phyloP scores from a whole-genome alignment of 257 asterid species.

The Petunia axillaris region DNA sequence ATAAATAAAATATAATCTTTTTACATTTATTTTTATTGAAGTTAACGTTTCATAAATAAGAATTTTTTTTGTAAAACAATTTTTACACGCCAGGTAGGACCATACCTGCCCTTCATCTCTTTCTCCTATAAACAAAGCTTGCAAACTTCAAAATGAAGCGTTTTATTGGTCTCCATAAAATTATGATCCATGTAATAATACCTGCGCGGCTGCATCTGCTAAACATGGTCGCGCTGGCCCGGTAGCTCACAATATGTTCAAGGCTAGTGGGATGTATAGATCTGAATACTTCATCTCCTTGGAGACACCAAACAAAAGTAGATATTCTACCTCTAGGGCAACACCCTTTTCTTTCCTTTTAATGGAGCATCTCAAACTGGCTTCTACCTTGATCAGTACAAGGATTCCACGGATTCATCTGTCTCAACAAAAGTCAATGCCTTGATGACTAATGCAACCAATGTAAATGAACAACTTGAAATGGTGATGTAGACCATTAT shows the following conservation, averaged over 20 bases:
- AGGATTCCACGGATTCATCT: neutral
- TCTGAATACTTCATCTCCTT: neutral
- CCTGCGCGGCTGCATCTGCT: neutral
- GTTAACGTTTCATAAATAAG: neutral
- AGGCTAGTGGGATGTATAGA: neutral
- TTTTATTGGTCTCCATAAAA: neutral
- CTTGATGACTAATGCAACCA: neutral
- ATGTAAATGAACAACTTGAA: neutral
- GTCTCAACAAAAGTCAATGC: neutral
- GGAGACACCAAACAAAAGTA: neutral
- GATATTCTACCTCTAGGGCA: no score
- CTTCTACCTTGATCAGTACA: neutral
- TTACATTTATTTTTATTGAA: neutral
- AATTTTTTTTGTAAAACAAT: neutral
- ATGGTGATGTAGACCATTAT: neutral
- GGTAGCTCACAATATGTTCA: neutral
- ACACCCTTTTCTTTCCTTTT: neutral
- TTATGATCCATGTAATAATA: neutral
- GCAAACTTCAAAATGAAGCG: neutral
- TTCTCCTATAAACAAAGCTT: neutral
- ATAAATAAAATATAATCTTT: neutral
- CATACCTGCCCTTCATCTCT: neutral
- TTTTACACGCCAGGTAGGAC: neutral
- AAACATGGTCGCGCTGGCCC: neutral
- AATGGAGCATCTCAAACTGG: neutral